phyloP scores from a whole-genome alignment of 257 asterid genomes.

The Thymus mandschuricus region DNA sequence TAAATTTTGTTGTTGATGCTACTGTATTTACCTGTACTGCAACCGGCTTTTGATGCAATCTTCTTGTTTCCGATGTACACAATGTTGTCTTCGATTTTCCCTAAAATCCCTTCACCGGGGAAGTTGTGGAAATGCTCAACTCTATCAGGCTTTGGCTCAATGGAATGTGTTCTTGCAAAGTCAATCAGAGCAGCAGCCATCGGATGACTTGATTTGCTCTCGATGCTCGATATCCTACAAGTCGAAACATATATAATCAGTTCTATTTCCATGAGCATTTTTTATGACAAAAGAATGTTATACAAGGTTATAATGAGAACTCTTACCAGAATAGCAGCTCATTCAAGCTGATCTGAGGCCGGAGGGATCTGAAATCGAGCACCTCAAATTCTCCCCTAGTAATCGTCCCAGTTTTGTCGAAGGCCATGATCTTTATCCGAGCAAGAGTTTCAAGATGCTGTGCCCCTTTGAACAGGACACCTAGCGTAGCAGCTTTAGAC shows the following conservation, averaged over 20 bases:
- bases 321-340: slow-evolving; percentile 66
- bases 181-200: slow-evolving; percentile 80
- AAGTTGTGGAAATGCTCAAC: slow-evolving; percentile 66
- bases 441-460: slow-evolving; percentile 81
- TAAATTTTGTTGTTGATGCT: too few species aligned
- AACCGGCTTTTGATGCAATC: slow-evolving; percentile 71
- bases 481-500: slow-evolving; percentile 75
- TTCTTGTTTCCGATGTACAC: slow-evolving; percentile 70
- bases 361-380: slow-evolving; percentile 58
- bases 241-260: neutral
- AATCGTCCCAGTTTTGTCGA: slow-evolving; percentile 92
- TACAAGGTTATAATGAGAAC: neutral
- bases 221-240: slow-evolving; percentile 87
- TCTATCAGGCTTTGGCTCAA: slow-evolving; percentile 68
- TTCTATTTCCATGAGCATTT: neutral
- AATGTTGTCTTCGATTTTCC: slow-evolving; percentile 59
- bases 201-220: slow-evolving; percentile 86
- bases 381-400: slow-evolving; percentile 84
- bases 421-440: slow-evolving; percentile 68
- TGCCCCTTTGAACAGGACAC: slow-evolving; percentile 84
- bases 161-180: slow-evolving; percentile 43
- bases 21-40: slow-evolving; percentile 52
- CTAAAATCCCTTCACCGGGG: slow-evolving; percentile 92
- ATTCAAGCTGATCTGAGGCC: slow-evolving; percentile 44
- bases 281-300: neutral